These are phyloP conservation scores for Aspergillus pseudoviridinutans DNA, from an alignment of 2,329 filamentous ascomycete species.

Conservation along the genomic window DNA sequence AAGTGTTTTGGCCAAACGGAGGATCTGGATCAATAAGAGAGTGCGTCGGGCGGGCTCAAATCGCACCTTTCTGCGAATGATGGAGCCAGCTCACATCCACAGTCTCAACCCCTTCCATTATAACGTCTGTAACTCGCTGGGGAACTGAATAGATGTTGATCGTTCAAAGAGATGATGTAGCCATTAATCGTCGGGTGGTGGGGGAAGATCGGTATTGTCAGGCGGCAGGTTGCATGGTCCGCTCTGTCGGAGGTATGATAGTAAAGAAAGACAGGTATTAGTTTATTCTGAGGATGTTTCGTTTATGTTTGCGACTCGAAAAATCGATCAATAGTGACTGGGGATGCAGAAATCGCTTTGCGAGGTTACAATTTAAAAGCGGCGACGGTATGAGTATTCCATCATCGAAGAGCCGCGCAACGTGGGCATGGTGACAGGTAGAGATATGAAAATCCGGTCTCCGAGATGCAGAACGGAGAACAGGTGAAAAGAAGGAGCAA, in stretches of 20 bases:
- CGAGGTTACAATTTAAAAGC: slow-evolving; percentile 5
- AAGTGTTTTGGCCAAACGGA: neutral
- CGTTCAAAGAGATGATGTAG: neutral
- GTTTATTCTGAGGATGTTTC: neutral
- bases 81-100: slow-evolving; percentile 92
- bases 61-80: slow-evolving; percentile 74
- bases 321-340: neutral
- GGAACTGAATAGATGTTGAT: neutral
- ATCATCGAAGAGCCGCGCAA: slow-evolving; percentile 15
- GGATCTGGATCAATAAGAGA: neutral
- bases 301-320: neutral
- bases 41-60: neutral
- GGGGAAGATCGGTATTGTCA: neutral
- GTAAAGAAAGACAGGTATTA: neutral
- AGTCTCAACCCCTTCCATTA: slow-evolving; percentile 76
- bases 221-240: neutral
- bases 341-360: neutral
- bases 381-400: slow-evolving; percentile 10
- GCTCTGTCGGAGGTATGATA: neutral
- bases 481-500: neutral
- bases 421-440: slow-evolving; percentile 11
- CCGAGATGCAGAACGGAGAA: neutral
- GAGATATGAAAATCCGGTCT: neutral
- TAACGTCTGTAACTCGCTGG: slow-evolving; percentile 15
- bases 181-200: neutral